Base-by-base conservation (phyloP, 257 asterid genomes). In the Solanum boliviense region DNA sequence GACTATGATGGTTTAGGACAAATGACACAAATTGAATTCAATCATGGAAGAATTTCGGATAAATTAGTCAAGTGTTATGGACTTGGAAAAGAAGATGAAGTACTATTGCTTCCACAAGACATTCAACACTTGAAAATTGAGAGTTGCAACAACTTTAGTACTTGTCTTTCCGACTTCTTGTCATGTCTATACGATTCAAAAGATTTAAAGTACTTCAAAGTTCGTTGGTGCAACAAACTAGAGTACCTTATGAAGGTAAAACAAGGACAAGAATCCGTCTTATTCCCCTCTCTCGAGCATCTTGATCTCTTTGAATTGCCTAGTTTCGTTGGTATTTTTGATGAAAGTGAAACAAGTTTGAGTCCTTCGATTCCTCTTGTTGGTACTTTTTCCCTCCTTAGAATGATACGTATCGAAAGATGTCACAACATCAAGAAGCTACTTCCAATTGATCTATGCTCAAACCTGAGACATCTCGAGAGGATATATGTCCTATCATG, bases 371-470 rank as follows among this genome's bases (percentile, higher is more conserved):
- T 27, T 41, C 58, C 83, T 25, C 41, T 31, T 8, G n/a, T 20
- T 27, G 72, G 73, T 7, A 52, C 27, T 44, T 90, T 90, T 84
- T 88, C 88, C 6, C 8, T 56, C 84, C 87, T 90, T 7, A 48
- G 15, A 62, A 13, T 13, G 4, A 27, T 88, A 21, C 12, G 7
- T 29, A 83, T 88, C 13, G 23, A 13, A 2, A 13, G 31, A 1
- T 90, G 92, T 35, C 27, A 32, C 7, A 62, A 25, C 29, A 31
- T 90, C 25, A 78, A 84, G n/a, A 85, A 62, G 44, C 72, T 85
- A 16, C 72, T 85, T 35, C 84, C 86, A 46, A 9, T 48, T 5
- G 20, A 67, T 4, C 27, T 88, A 67, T 75, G 86, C 21, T 84
- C 72, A 6, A 67, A 76, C 74, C 4, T 88, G 27, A 44, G 39